A percentile compares a stretch with the other conserved stretches of the same genome.
phyloP scores from a whole-genome alignment of 805 yeast species.

The Ogataea populi-albae region DNA sequence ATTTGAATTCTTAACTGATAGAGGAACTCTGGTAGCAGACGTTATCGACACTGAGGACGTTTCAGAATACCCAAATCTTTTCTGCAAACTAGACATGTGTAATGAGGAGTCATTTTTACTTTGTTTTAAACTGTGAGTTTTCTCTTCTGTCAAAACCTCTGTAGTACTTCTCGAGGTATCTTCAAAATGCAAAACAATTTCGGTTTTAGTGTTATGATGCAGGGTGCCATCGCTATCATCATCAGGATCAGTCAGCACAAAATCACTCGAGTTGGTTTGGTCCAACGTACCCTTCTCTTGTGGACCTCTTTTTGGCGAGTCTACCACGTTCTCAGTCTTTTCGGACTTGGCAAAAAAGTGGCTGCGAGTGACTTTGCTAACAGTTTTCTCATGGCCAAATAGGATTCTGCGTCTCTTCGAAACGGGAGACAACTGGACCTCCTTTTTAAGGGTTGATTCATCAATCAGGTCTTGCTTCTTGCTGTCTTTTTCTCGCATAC shows the following conservation, averaged over 20 bases:
- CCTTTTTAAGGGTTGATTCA: not conserved
- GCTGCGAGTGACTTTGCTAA: conserved; percentile 11
- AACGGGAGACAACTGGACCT: conserved; percentile 19
- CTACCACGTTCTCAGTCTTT: not conserved
- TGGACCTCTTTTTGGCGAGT: conserved; percentile 11
- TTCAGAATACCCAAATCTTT: too few relatives aligned
- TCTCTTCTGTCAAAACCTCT: conserved; percentile 5
- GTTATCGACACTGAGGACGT: too few relatives aligned
- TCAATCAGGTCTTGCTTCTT: too few relatives aligned
- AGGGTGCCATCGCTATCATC: conserved; percentile 17
- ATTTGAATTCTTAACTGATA: too few relatives aligned
- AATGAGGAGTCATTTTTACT: too few relatives aligned
- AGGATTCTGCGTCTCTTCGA: conserved; percentile 28
- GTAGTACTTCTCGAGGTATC: too few relatives aligned
- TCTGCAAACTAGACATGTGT: too few relatives aligned
- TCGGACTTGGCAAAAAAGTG: conserved; percentile 14
- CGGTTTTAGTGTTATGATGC: too few relatives aligned
- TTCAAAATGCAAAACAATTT: too few relatives aligned
- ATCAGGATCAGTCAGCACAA: conserved; percentile 28
- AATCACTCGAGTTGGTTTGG: conserved; percentile 28
- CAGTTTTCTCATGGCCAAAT: conserved; percentile 12
- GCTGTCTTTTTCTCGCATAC: not conserved
- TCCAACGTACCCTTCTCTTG: conserved; percentile 6
- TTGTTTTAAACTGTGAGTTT: conserved; percentile 4
- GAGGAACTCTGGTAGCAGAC: too few relatives aligned